Base-by-base conservation (phyloP, 371 early-diverging fungal genomes). In the Lichtheimia ornata region DNA sequence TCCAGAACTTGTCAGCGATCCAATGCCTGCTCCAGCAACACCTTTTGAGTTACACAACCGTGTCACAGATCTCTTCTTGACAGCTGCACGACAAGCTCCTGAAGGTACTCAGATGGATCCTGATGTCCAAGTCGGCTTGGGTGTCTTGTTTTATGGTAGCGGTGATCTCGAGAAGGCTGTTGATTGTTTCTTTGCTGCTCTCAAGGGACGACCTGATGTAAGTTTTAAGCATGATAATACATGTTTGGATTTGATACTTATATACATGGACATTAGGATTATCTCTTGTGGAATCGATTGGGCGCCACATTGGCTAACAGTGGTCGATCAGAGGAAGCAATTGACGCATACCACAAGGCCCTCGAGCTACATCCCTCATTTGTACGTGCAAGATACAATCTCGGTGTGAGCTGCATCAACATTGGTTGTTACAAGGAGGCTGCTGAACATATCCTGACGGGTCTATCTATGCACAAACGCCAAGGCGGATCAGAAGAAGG, bases 221-320 rank as follows among this genome's bases (percentile, higher is more conserved):
- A 79, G 77, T 62, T 9, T 14, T 9, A 11, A 35, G 9, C 9
- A 11, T 11, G 9, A 35, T 35, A 9, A 35, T 30, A 1, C 11
- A 35, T 35, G 11, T 35, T 30, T 35, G 9, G 5, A 35, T 35
- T 35, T 6, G 35, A 35, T 1, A 35, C 35, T 35, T 35, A 35
- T 35, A 35, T 11, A 9, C 11, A 9, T 35, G 9, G 41, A n/a
- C 5, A 51, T 17, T 70, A 89, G 84, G 97, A 98, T 71, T 97
- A 96, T 79, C 80, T 95, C 71, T 80, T 97, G 55, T 99, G 97
- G 96, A 97, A 97, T 77, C 90, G 91, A 61, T 85, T 97, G 49
- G 99, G 97, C 14, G 99, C 99, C 4, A 99, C 97, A 1, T 83
- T 96, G 35, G 98, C 98, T 18, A 98, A 99, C 70, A 86, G 89